Evolutionary conservation across 2,329 filamentous ascomycete species (phyloP).

Genomic region (Arthroderma uncinatum): DNA sequence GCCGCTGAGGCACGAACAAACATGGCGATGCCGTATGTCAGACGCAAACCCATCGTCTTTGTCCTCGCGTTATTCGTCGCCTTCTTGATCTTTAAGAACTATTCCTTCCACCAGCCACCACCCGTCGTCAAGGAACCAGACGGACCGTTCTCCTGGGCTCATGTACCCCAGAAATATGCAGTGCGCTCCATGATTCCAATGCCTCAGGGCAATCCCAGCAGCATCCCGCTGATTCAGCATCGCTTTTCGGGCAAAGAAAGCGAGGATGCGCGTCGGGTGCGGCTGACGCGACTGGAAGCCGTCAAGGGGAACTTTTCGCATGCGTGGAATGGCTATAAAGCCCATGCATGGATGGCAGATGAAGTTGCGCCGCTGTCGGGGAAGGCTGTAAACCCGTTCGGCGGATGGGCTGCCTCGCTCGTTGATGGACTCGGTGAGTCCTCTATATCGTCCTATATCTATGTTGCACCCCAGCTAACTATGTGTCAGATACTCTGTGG

Average conservation of each 20-base stretch:
- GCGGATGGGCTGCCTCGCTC: slow-evolving; percentile 51
- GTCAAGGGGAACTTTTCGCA: slow-evolving; percentile 44
- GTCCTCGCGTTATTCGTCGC: not conserved
- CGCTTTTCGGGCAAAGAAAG: not conserved
- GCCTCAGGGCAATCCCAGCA: slow-evolving; percentile 1
- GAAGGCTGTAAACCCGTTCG: slow-evolving; percentile 46
- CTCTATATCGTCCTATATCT: not conserved
- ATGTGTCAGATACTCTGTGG: slow-evolving; percentile 47
- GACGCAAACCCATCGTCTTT: not conserved
- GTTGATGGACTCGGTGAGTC: slow-evolving; percentile 37
- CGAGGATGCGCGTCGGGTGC: not conserved
- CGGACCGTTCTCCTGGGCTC: not conserved
- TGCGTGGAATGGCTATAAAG: slow-evolving; percentile 51
- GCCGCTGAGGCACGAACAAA: too few species aligned
- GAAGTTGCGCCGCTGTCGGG: slow-evolving; percentile 50
- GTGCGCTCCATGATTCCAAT: slow-evolving; percentile 1
- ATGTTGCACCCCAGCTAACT: not conserved
- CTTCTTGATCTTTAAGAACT: not conserved
- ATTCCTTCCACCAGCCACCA: not conserved
- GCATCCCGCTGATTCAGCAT: slow-evolving; percentile 5
- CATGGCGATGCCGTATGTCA: slow-evolving; percentile 1
- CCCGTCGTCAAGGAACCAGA: not conserved
- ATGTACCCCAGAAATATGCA: slow-evolving; percentile 1
- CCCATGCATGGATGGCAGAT: slow-evolving; percentile 52
- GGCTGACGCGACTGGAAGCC: slow-evolving; percentile 19